Evolutionary conservation across 2,329 filamentous ascomycete species (phyloP).

Genomic region (Aureobasidium uvarum): DNA sequence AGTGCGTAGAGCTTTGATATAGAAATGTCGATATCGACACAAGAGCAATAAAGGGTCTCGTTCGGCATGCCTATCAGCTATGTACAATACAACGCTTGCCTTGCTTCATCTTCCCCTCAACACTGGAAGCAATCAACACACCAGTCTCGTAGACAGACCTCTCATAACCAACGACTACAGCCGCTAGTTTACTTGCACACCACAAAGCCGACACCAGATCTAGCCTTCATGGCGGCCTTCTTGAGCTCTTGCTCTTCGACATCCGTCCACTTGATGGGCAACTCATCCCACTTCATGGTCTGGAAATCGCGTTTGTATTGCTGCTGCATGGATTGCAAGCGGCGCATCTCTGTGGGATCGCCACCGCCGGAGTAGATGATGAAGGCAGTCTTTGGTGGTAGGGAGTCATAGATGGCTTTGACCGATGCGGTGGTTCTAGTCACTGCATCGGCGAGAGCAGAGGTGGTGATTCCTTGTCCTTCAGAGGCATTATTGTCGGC

Average conservation of each 20-base stretch:
- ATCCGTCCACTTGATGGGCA: conserved; percentile 64
- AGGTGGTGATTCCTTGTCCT: background rate
- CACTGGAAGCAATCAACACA: background rate
- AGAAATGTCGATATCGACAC: no score
- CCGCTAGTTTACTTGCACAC: conserved; percentile 28
- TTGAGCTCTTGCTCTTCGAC: conserved; percentile 60
- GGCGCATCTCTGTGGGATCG: conserved; percentile 57
- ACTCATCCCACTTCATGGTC: conserved; percentile 61
- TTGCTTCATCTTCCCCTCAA: background rate
- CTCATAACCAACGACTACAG: background rate
- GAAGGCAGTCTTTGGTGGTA: conserved; percentile 60
- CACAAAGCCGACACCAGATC: conserved; percentile 59
- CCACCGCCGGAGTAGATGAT: conserved; percentile 64
- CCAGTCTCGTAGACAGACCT: background rate
- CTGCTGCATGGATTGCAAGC: conserved; percentile 57
- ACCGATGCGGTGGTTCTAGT: conserved; percentile 53
- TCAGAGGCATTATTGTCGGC: conserved; percentile 12
- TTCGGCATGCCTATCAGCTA: background rate
- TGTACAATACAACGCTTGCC: background rate
- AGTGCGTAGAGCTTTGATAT: no score
- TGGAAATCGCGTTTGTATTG: conserved; percentile 57
- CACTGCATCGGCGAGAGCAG: conserved; percentile 48
- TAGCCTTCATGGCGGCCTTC: conserved; percentile 55
- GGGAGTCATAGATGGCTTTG: conserved; percentile 52
- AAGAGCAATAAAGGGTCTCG: background rate